Conservation (phyloP, 805 yeast species). For the Yarrowia osloensis region DNA sequence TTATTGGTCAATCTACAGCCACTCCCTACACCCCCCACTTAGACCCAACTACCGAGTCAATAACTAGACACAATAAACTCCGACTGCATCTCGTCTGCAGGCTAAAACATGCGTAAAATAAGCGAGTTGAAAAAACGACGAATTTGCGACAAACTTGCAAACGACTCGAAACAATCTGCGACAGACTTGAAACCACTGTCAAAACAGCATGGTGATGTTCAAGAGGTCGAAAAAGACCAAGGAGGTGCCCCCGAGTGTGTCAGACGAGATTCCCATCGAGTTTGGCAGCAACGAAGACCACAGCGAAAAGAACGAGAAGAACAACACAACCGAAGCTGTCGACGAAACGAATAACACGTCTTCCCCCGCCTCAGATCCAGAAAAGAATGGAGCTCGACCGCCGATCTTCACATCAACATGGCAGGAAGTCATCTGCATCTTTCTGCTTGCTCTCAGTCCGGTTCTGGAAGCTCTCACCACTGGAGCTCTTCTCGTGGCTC, state of each 20-base stretch:
- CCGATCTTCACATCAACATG: conserved; percentile 3
- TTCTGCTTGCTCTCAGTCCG: conserved; percentile 46
- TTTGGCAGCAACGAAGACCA: too few species aligned
- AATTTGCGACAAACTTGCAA: too few species aligned
- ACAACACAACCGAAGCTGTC: not conserved
- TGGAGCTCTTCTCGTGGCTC: conserved; percentile 45
- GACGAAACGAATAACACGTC: not conserved
- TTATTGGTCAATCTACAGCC: too few species aligned
- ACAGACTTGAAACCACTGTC: too few species aligned
- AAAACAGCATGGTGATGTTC: not conserved
- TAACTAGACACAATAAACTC: not conserved
- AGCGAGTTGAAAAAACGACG: conserved; percentile 7
- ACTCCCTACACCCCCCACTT: too few species aligned
- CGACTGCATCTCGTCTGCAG: not conserved
- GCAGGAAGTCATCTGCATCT: conserved; percentile 43
- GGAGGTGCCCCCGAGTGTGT: too few species aligned
- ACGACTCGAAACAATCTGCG: too few species aligned
- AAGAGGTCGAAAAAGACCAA: not conserved
- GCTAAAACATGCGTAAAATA: not conserved
- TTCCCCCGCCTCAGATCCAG: not conserved
- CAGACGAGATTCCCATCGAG: too few species aligned
- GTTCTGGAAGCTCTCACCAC: conserved; percentile 46
- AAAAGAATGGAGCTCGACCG: not conserved
- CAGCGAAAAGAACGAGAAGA: not conserved
- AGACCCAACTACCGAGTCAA: too few species aligned